Evolutionary conservation across 2,329 filamentous ascomycete genomes (phyloP), one percentile per base, ranked within the genome.

Genomic region (Venturiaceae sp.): DNA sequence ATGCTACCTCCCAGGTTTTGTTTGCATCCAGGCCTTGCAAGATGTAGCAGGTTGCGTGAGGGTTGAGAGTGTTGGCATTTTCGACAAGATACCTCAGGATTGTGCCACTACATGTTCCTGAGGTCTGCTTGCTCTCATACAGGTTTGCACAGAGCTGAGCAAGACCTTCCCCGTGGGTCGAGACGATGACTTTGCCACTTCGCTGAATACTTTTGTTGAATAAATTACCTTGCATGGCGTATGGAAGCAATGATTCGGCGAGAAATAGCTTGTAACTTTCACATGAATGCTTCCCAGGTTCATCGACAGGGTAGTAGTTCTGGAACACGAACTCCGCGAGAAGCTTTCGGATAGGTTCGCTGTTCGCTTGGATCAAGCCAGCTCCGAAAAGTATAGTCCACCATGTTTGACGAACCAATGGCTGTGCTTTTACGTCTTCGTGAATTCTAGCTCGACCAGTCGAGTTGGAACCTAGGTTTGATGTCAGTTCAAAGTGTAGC

Each of bases 211-310:
- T 55, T 50, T 46, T 55, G 28, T n/a, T 58, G 64, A 76, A 79
- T 0, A 77, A 65, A 13, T 65, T 67, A 3, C 77, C 77, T 61
- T 73, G 70, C 4, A 72, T 75, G 1, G 71, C 75, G 77, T 77
- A 80, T 2, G 75, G 75, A 3, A 80, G 66, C 53, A 79, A 73
- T 0, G 71, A 69, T 14, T 68, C 58, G 3, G 69, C 61, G 2
- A 78, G 65, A 59, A 78, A 75, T 2, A 62, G 54, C n/a, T 66
- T 59, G 53, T 72, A 70, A 9, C 65, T 64, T 4, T 57, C 13
- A 28, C 14, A 13, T 32, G 23, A 59, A 23, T 32, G 30, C 9
- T 8, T n/a, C 5, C 26, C 56, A 21, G 54, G 19, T 19, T 33
- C 54, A 5, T 46, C 26, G 36, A 13, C 26, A n/a, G 56, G 23